phyloP scores from a whole-genome alignment of 805 yeast genomes.

The Ogataea methylovora region DNA sequence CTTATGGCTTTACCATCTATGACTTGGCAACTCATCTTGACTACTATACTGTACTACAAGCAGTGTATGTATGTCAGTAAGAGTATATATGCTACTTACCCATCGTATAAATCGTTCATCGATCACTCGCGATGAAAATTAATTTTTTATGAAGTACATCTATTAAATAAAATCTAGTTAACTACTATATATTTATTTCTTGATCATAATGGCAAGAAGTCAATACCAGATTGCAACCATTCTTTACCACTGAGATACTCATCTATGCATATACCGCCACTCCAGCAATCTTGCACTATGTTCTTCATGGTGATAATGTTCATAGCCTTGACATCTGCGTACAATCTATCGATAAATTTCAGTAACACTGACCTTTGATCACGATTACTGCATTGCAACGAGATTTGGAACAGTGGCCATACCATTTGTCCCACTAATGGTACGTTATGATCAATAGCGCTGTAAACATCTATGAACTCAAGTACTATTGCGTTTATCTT shows the following conservation, averaged over 20 bases:
- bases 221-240: slow-evolving; percentile 38
- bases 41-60: too few relatives aligned
- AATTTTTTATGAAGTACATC: too few relatives aligned
- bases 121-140: too few relatives aligned
- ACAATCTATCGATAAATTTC: slow-evolving; percentile 25
- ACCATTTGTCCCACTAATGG: slow-evolving; percentile 41
- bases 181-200: too few relatives aligned
- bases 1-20: slow-evolving; percentile 58
- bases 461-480: slow-evolving; percentile 36
- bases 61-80: too few relatives aligned
- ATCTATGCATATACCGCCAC: slow-evolving; percentile 25
- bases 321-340: slow-evolving; percentile 32
- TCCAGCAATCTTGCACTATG: slow-evolving; percentile 34
- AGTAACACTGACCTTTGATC: slow-evolving; percentile 21
- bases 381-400: slow-evolving; percentile 27
- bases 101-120: too few relatives aligned
- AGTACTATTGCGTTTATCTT: slow-evolving; percentile 18
- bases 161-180: too few relatives aligned
- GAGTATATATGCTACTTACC: too few relatives aligned
- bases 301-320: slow-evolving; percentile 28
- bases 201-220: slow-evolving; percentile 30
- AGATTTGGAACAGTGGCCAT: slow-evolving; percentile 45
- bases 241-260: slow-evolving; percentile 26
- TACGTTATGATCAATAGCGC: slow-evolving; percentile 28
- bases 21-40: too few relatives aligned